Conservation (phyloP, 1,284 basidiomycete species). For the Chalciporus sp. region DNA sequence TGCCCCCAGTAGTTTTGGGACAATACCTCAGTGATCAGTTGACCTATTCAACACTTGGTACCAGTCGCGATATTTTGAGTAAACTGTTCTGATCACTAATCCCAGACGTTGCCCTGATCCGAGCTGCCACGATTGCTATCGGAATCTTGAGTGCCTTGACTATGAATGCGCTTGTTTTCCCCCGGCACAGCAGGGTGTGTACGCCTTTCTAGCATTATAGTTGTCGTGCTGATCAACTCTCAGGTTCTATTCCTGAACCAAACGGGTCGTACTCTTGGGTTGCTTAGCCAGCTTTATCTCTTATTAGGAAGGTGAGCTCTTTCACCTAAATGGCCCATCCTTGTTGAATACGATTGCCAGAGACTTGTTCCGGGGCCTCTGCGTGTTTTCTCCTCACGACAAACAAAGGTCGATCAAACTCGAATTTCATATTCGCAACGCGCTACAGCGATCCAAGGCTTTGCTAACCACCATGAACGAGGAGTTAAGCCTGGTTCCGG, state of each 20-base stretch:
- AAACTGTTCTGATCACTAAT: not conserved
- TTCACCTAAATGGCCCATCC: not conserved
- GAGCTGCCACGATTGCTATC: constrained; percentile 45
- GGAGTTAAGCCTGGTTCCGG: constrained; percentile 54
- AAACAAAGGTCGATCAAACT: constrained; percentile 42
- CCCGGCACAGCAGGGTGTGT: constrained; percentile 49
- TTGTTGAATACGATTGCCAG: constrained; percentile 26
- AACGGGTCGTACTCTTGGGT: constrained; percentile 42
- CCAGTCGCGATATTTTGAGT: not conserved
- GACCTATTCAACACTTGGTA: constrained; percentile 36
- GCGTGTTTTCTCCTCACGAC: constrained; percentile 34
- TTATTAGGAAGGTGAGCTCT: constrained; percentile 45
- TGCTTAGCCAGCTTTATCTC: constrained; percentile 48
- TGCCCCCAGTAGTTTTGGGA: constrained; percentile 48
- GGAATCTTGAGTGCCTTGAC: constrained; percentile 50
- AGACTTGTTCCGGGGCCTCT: constrained; percentile 40
- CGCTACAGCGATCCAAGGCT: constrained; percentile 41
- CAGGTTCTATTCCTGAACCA: constrained; percentile 50
- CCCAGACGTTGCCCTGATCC: constrained; percentile 43
- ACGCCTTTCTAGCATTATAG: not conserved
- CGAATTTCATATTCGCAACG: constrained; percentile 46
- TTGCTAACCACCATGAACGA: constrained; percentile 49
- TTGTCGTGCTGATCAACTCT: not conserved
- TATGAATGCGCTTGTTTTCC: constrained; percentile 50
- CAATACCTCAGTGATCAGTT: constrained; percentile 38